Evolutionary conservation across 192 early-diverging fungal genomes (phyloP).

Genomic region (Coemansia javaensis): DNA sequence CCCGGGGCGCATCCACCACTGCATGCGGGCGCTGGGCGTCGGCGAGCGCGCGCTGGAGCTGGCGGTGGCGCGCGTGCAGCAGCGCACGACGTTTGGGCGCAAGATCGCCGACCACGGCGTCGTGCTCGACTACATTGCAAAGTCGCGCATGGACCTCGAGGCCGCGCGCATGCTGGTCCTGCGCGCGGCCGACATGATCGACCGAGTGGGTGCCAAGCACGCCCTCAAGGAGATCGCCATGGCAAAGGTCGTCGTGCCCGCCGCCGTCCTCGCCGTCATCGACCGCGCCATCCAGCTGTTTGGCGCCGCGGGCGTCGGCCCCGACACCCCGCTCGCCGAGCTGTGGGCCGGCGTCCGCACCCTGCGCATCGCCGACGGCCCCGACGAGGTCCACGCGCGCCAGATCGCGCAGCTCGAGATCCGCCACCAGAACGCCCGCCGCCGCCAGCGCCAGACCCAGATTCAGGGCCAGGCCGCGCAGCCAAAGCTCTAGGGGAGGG

Average conservation of each 20-base stretch:
- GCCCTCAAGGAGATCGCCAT: constrained; percentile 94
- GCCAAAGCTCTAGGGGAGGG: neutral
- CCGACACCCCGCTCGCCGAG: constrained; percentile 78
- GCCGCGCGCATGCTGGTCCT: constrained; percentile 89
- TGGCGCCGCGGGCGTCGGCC: constrained; percentile 87
- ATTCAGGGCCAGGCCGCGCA: too few species aligned
- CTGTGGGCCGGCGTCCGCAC: constrained; percentile 79
- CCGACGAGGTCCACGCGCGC: constrained; percentile 84
- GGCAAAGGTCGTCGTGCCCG: constrained; percentile 91
- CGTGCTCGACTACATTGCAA: constrained; percentile 73
- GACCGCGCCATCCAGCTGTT: constrained; percentile 92
- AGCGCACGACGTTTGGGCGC: constrained; percentile 86
- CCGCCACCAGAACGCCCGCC: constrained; percentile 39
- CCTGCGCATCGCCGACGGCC: constrained; percentile 88
- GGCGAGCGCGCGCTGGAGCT: constrained; percentile 87
- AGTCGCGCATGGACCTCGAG: constrained; percentile 87
- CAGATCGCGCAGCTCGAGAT: constrained; percentile 82
- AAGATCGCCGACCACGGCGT: constrained; percentile 79
- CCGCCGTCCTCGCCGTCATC: constrained; percentile 66
- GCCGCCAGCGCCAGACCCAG: too few species aligned
- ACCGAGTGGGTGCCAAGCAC: constrained; percentile 77
- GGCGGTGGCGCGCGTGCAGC: constrained; percentile 77
- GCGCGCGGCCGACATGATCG: constrained; percentile 87
- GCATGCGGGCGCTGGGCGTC: constrained; percentile 92
- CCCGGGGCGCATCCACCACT: constrained; percentile 94